Percentiles rank a stretch among this genome's conserved stretches.
Conservation (phyloP, 108 stramenopile species). For the Skeletonema potamos region DNA sequence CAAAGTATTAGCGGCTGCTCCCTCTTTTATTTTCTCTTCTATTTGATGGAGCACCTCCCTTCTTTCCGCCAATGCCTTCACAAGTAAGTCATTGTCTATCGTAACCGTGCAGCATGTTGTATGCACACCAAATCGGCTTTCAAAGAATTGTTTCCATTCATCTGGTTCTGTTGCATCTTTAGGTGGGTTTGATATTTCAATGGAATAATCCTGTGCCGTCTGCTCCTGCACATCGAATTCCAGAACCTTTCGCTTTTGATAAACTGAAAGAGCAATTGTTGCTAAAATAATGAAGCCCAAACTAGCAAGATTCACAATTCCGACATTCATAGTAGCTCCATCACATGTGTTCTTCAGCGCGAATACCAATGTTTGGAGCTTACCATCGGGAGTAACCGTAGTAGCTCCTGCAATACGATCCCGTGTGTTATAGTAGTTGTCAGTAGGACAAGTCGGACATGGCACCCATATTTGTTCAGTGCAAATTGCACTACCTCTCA, state of each 20-base stretch:
- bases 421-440: conserved; percentile 33
- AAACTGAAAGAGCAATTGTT: conserved; percentile 42
- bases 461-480: conserved; percentile 63
- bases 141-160: conserved; percentile 84
- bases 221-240: conserved; percentile 85
- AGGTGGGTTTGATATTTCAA: conserved; percentile 80
- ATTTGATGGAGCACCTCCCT: conserved; percentile 61
- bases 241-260: conserved; percentile 60
- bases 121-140: conserved; percentile 56
- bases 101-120: conserved; percentile 80
- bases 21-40: conserved; percentile 60
- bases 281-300: conserved; percentile 56
- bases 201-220: conserved; percentile 91
- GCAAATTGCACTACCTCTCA: conserved; percentile 68
- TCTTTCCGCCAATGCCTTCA: conserved; percentile 72
- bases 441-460: conserved; percentile 38
- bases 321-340: conserved; percentile 42
- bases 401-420: conserved; percentile 36
- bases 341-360: conserved; percentile 66
- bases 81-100: conserved; percentile 81
- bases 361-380: conserved; percentile 51
- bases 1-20: conserved; percentile 48
- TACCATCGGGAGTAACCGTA: conserved; percentile 29
- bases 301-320: conserved; percentile 65
- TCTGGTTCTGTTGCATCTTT: conserved; percentile 79